Percentiles rank a stretch among this genome's conserved stretches.
phyloP scores from a whole-genome alignment of 2,329 filamentous ascomycete species.

The Orbilia brochopaga region DNA sequence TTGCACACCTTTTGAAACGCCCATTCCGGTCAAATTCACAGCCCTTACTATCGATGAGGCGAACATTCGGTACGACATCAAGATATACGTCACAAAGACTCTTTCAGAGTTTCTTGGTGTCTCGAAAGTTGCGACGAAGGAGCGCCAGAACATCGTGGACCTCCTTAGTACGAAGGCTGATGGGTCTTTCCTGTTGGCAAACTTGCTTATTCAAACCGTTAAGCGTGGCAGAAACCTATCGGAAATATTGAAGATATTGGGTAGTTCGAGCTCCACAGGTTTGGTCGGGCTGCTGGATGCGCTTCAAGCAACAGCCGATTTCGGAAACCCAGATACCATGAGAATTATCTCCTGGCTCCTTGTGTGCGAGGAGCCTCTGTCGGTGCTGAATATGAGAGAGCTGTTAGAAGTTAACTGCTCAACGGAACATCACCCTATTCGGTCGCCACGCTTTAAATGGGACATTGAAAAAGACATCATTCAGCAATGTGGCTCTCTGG shows the following conservation, averaged over 20 bases:
- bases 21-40: slow-evolving; percentile 15
- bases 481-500: slow-evolving; percentile 28
- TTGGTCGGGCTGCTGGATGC: slow-evolving; percentile 32
- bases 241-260: slow-evolving; percentile 31
- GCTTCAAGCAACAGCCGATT: slow-evolving; percentile 24
- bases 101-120: slow-evolving; percentile 21
- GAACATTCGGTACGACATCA: slow-evolving; percentile 32
- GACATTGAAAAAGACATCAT: slow-evolving; percentile 42
- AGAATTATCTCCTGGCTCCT: slow-evolving; percentile 40
- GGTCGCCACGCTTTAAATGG: slow-evolving; percentile 29
- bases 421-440: not conserved
- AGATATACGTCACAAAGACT: slow-evolving; percentile 23
- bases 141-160: slow-evolving; percentile 27
- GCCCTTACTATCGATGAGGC: slow-evolving; percentile 27
- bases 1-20: slow-evolving; percentile 14
- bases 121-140: slow-evolving; percentile 21
- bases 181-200: slow-evolving; percentile 34
- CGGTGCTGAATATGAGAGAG: slow-evolving; percentile 30
- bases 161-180: slow-evolving; percentile 32
- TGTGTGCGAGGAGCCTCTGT: slow-evolving; percentile 28
- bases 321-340: slow-evolving; percentile 25
- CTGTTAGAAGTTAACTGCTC: slow-evolving; percentile 30
- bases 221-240: slow-evolving; percentile 35
- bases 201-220: slow-evolving; percentile 34
- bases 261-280: slow-evolving; percentile 25